These are phyloP conservation scores for Nicotiana otophora DNA, from an alignment of 257 asterid genomes.

Conservation along the genomic window DNA sequence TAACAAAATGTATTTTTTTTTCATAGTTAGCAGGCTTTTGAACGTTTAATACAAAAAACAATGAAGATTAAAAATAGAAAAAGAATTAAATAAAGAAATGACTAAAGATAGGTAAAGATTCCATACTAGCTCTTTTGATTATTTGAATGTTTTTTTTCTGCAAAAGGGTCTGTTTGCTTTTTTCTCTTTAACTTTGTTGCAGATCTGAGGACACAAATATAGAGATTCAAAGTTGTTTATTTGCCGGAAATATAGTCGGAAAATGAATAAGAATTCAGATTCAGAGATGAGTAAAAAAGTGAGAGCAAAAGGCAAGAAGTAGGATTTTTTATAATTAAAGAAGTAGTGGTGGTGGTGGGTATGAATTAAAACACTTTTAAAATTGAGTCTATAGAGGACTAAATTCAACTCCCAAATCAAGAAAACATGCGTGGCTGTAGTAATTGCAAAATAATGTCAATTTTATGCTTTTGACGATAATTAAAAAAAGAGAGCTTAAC, in stretches of 20 bases:
- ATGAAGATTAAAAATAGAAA: neutral
- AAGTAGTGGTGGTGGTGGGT: neutral
- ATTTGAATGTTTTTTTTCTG: neutral
- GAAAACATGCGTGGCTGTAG: neutral
- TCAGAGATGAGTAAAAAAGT: neutral
- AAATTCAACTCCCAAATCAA: neutral
- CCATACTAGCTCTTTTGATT: neutral
- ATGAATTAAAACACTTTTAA: neutral
- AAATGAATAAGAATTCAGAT: neutral
- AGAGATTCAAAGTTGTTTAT: neutral
- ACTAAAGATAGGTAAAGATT: slow-evolving; percentile 7
- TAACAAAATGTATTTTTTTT: neutral
- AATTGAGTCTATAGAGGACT: neutral
- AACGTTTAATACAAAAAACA: neutral
- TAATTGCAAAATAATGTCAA: no score
- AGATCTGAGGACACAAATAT: slow-evolving; percentile 5
- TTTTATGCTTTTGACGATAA: no score
- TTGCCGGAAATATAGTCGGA: neutral
- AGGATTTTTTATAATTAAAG: neutral
- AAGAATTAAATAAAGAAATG: neutral
- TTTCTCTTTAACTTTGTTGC: slow-evolving; percentile 4
- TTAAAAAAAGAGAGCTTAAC: no score
- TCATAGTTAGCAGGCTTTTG: slow-evolving; percentile 19
- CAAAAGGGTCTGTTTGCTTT: neutral
- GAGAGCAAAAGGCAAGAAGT: neutral